Evolutionary conservation across 2,329 filamentous ascomycete genomes (phyloP).

Genomic region (Fusarium sp.): DNA sequence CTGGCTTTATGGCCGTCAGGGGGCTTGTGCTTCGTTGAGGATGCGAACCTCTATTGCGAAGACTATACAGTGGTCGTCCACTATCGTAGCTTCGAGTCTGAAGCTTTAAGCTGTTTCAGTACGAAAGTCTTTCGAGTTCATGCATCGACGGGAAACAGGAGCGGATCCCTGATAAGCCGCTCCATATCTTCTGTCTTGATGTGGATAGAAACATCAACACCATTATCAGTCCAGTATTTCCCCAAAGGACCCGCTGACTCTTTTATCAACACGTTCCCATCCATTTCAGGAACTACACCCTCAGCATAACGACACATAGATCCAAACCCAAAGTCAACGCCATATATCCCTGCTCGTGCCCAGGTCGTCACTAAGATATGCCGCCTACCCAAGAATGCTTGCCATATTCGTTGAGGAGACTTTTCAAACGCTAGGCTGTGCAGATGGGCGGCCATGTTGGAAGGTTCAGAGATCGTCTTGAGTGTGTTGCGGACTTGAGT

Average conservation of each 20-base stretch:
- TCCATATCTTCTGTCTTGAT: constrained; percentile 28
- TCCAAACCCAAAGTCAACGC: constrained; percentile 38
- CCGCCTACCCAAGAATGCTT: constrained; percentile 36
- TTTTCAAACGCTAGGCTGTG: constrained; percentile 35
- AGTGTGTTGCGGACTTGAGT: constrained; percentile 27
- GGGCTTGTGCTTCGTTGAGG: neutral
- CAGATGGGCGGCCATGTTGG: constrained; percentile 24
- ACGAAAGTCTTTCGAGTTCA: neutral
- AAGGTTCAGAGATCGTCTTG: neutral
- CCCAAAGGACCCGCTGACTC: constrained; percentile 21
- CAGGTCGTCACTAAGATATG: constrained; percentile 42
- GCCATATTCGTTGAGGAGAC: constrained; percentile 42
- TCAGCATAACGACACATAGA: constrained; percentile 29
- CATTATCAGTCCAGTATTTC: constrained; percentile 35
- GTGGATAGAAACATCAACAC: constrained; percentile 36
- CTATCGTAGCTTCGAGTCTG: neutral
- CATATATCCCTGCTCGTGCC: constrained; percentile 39
- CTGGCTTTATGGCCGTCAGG: neutral
- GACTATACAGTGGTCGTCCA: too few relatives aligned
- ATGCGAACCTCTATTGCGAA: neutral
- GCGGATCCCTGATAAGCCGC: constrained; percentile 20
- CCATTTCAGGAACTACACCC: constrained; percentile 35
- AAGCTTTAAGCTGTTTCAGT: neutral
- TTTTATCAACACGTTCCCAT: constrained; percentile 38
- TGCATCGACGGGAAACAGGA: constrained; percentile 5